Conservation (phyloP, 2,329 filamentous ascomycete species). For the Chrysoporthe deuterocubensis region DNA sequence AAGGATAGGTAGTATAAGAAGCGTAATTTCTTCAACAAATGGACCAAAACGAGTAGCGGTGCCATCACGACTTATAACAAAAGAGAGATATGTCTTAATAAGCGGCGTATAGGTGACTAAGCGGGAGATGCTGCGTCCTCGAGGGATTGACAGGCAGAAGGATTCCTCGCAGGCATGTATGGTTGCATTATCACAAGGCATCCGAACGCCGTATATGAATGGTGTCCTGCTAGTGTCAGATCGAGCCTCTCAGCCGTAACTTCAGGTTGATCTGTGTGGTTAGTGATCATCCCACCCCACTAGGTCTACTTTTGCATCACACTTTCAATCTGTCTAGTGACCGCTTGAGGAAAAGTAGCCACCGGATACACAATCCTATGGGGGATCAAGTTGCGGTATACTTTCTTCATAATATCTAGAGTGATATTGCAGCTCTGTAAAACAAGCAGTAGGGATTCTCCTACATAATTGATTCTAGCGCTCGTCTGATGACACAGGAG, state of each 20-base stretch:
- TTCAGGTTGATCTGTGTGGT: no score
- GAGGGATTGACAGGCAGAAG: neutral
- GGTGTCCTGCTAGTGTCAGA: no score
- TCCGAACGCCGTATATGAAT: no score
- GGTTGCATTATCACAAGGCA: neutral
- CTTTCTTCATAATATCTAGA: neutral
- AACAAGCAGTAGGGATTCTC: neutral
- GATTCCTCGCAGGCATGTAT: neutral
- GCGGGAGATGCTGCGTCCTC: neutral
- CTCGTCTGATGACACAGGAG: neutral
- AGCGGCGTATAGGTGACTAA: neutral
- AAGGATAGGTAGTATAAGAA: neutral
- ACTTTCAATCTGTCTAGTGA: no score
- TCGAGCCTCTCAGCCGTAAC: no score
- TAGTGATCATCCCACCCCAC: no score
- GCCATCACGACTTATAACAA: neutral
- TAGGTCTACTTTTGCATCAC: no score
- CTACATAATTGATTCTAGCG: no score
- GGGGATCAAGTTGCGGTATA: neutral
- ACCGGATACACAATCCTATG: neutral
- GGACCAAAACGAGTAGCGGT: neutral
- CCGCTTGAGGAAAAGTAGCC: no score
- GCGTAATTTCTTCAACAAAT: neutral
- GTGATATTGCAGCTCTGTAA: neutral
- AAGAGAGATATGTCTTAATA: neutral